Percentiles rank a stretch among this genome's conserved stretches.
Conservation (phyloP, 2,329 filamentous ascomycete genomes). For the Claviceps cyperi region DNA sequence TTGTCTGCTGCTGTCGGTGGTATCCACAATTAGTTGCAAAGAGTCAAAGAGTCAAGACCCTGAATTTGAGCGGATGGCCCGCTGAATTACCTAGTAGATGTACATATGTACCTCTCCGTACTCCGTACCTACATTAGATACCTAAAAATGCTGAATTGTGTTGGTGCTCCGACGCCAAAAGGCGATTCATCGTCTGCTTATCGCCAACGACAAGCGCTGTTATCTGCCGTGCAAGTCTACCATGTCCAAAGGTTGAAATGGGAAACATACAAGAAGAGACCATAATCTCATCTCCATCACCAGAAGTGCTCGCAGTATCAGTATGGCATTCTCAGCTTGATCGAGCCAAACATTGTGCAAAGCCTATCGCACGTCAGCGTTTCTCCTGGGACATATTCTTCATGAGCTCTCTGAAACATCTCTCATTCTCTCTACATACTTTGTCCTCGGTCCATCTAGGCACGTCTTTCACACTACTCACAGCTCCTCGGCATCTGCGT, state of each 20-base stretch:
- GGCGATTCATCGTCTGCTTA: not conserved
- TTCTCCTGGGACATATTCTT: not conserved
- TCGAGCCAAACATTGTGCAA: not conserved
- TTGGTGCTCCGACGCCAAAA: too few species aligned
- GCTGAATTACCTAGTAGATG: not conserved
- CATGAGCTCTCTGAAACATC: not conserved
- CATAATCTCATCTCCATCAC: too few species aligned
- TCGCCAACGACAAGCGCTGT: not conserved
- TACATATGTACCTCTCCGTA: not conserved
- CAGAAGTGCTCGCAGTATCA: not conserved
- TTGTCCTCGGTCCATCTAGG: not conserved
- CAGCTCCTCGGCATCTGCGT: not conserved
- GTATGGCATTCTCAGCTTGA: not conserved
- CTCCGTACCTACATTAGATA: too few species aligned
- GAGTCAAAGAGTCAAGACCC: not conserved
- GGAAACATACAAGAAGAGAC: too few species aligned
- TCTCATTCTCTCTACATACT: not conserved
- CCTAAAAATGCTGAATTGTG: too few species aligned
- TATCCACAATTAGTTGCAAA: not conserved
- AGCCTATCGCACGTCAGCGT: not conserved
- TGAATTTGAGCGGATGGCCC: not conserved
- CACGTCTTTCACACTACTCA: not conserved
- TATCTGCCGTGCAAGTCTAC: not conserved
- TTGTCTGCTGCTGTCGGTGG: not conserved
- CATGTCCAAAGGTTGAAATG: too few species aligned